Conservation (phyloP, 352 stramenopile species). For the Aphanomyces cochlioides region DNA sequence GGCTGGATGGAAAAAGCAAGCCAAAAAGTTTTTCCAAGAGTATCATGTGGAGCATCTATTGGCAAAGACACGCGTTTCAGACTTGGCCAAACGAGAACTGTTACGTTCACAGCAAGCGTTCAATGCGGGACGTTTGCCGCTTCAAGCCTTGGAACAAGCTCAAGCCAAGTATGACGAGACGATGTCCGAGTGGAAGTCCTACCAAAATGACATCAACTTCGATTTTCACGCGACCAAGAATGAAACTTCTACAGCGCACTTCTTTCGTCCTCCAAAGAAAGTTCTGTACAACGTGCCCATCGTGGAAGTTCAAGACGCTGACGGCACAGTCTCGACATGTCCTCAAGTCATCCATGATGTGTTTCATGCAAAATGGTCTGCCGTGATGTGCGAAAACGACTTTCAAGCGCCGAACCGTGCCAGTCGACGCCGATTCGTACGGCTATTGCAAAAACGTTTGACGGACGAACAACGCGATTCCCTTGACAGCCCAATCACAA, state of each 20-base stretch:
- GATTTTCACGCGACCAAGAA: conserved; percentile 7
- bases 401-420: neutral
- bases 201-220: conserved; percentile 14
- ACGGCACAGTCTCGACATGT: neutral
- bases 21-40: neutral
- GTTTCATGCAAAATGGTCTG: conserved; percentile 6
- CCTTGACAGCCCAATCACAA: neutral
- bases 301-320: neutral
- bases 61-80: neutral
- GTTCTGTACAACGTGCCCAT: conserved; percentile 11
- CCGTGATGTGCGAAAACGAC: conserved; percentile 7
- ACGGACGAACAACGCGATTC: neutral
- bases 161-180: no score
- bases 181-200: neutral
- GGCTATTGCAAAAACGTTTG: neutral
- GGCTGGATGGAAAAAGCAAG: conserved; percentile 7
- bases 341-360: neutral
- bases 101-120: neutral
- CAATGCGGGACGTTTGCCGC: neutral
- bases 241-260: neutral
- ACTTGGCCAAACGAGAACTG: neutral
- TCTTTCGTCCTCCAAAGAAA: neutral
- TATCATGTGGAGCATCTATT: neutral
- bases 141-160: no score
- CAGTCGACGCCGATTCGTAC: neutral